Evolutionary conservation across 192 early-diverging fungal species (phyloP).

Genomic region (Gigaspora rosea): DNA sequence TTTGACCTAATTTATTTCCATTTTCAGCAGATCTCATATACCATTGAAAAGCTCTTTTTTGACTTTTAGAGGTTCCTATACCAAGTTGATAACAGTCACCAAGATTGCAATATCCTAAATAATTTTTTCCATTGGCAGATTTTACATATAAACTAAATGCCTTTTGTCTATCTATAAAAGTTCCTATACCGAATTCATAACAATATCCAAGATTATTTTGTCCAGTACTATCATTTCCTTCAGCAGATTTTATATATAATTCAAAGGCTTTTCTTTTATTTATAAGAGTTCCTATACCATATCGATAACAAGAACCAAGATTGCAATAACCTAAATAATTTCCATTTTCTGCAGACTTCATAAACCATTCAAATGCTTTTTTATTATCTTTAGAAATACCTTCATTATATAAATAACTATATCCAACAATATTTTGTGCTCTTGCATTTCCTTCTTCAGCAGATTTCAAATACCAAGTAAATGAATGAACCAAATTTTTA

Average conservation of each 20-base stretch:
- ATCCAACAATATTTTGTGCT: constrained; percentile 68
- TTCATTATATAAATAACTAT: constrained; percentile 77
- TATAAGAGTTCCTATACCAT: constrained; percentile 57
- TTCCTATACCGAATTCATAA: constrained; percentile 78
- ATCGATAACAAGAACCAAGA: constrained; percentile 60
- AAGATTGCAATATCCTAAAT: constrained; percentile 53
- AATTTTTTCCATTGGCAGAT: constrained; percentile 55
- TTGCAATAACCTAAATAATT: constrained; percentile 57
- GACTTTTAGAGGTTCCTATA: constrained; percentile 67
- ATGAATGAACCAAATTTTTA: constrained; percentile 49
- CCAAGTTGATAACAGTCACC: constrained; percentile 59
- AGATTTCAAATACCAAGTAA: constrained; percentile 61
- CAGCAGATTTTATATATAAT: constrained; percentile 51
- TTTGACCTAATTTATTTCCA: constrained; percentile 12
- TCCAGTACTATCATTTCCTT: constrained; percentile 36
- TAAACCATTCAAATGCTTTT: constrained; percentile 65
- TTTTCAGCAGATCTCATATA: constrained; percentile 52
- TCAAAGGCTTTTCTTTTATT: constrained; percentile 50
- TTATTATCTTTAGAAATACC: constrained; percentile 65
- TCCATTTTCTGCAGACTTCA: constrained; percentile 51
- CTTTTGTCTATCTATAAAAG: constrained; percentile 10
- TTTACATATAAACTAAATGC: constrained; percentile 62
- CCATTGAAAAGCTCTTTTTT: constrained; percentile 53
- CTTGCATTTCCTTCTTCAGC: constrained; percentile 59
- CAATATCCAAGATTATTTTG: constrained; percentile 80